These are phyloP conservation scores for Zopfia rhizophila DNA, from an alignment of 2,329 filamentous ascomycete genomes.

Conservation along the genomic window DNA sequence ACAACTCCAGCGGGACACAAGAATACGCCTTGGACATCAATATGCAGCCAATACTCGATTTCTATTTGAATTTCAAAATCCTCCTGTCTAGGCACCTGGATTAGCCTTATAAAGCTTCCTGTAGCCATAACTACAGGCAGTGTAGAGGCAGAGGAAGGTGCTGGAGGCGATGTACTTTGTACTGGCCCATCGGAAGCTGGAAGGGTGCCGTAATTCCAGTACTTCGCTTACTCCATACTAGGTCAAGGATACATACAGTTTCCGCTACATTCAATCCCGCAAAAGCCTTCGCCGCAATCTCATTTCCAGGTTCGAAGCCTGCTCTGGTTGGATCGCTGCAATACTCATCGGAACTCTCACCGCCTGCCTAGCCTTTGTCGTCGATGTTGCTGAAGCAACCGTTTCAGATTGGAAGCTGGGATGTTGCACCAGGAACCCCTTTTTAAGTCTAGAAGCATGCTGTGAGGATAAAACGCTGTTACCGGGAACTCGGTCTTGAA, in stretches of 20 bases:
- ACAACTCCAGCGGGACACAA: too few relatives aligned
- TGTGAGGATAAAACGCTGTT: slow-evolving; percentile 53
- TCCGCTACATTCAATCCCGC: slow-evolving; percentile 56
- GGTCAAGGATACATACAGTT: slow-evolving; percentile 68
- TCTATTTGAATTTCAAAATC: too few relatives aligned
- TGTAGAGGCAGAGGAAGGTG: too few relatives aligned
- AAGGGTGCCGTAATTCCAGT: background rate
- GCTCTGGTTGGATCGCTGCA: slow-evolving; percentile 67
- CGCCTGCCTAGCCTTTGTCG: slow-evolving; percentile 65
- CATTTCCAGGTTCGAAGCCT: slow-evolving; percentile 59
- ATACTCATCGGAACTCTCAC: slow-evolving; percentile 65
- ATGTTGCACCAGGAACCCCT: slow-evolving; percentile 60
- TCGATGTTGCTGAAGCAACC: slow-evolving; percentile 66
- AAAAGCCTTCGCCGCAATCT: slow-evolving; percentile 55
- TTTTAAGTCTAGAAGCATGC: slow-evolving; percentile 62
- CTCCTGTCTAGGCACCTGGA: too few relatives aligned
- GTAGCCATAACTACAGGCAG: too few relatives aligned
- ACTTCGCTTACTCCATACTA: slow-evolving; percentile 26
- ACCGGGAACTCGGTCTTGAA: slow-evolving; percentile 32
- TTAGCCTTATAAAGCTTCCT: too few relatives aligned
- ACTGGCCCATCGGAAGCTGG: too few relatives aligned
- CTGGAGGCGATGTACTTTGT: too few relatives aligned
- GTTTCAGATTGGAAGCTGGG: slow-evolving; percentile 68
- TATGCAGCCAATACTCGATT: too few relatives aligned
- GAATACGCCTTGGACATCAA: too few relatives aligned